Evolutionary conservation across 202 grass and related monocot species (phyloP), one percentile per base, ranked within the genome.

Genomic region (Cymbopogon flexuosus): DNA sequence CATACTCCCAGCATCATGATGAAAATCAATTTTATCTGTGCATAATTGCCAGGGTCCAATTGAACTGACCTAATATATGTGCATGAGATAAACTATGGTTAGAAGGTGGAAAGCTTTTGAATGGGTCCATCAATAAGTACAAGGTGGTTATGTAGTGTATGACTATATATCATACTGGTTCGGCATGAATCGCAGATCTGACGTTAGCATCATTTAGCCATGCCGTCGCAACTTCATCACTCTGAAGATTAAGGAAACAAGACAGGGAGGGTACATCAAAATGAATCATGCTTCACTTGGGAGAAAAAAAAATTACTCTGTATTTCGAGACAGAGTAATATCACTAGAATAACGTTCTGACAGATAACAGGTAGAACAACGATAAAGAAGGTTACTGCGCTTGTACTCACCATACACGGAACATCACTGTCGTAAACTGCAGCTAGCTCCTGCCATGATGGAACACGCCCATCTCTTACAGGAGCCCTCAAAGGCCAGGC

Each of bases 401-500:
- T 39, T 54, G 24, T 63, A 49, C 84, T 87, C 85, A 98, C 96
- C 84, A 80, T 98, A 66, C 96, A 98, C 40, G 96, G 92, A 89
- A 91, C 92, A 8, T 58, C 73, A 60, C 81, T 10, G 82, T 39
- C 6, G 7, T 39, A 39, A 39, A 7, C 11, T 13, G 43, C 90
- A 83, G 52, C 52, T 21, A 95, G 80, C 79, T 98, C 96, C 40
- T 81, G 89, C 96, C 96, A 98, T 45, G 88, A 89, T 58, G 96
- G 96, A 54, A 98, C 90, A 36, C 59, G 90, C 0, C 96, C 96
- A 37, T 76, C 90, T 93, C 62, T 93, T 42, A 98, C 90, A 8
- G 90, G 96, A 65, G 96, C 92, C 84, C 92, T 88, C 43, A 93
- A 62, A 83, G 96, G 96, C 96, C 96, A 98, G 86, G 92, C 84